A percentile compares a stretch with the other conserved stretches of the same genome.
Conservation (phyloP, 108 stramenopile genomes). For the Schizochytrium sp. region DNA sequence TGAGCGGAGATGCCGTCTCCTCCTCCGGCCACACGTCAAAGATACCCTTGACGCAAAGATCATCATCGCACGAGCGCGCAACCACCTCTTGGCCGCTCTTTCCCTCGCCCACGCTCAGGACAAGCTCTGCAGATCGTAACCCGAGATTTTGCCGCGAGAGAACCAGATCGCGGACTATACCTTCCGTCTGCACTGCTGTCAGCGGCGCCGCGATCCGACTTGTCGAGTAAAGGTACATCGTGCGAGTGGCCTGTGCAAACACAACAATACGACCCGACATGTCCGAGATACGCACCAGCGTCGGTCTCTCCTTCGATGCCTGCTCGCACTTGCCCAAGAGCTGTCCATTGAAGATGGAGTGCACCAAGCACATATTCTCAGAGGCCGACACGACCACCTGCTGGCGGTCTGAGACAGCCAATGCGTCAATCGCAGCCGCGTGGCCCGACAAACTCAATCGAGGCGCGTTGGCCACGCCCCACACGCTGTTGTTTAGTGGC, state of each 20-base stretch:
- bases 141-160: not conserved
- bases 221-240: not conserved
- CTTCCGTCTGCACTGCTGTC: not conserved
- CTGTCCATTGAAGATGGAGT: not conserved
- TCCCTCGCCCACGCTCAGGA: not conserved
- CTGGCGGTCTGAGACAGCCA: not conserved
- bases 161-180: not conserved
- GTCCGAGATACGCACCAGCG: not conserved
- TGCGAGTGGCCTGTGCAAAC: not conserved
- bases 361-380: not conserved
- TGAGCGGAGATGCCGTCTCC: not conserved
- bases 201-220: not conserved
- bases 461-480: not conserved
- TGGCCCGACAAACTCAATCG: not conserved
- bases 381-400: not conserved
- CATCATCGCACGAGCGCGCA: not conserved
- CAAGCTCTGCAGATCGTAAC: not conserved
- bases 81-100: not conserved
- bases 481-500: not conserved
- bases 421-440: not conserved
- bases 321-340: not conserved
- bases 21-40: conserved; percentile 7
- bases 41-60: not conserved
- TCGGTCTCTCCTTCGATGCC: not conserved
- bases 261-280: not conserved